These are phyloP conservation scores for Debaryomyces psychrophilus DNA, from an alignment of 1,139 yeast genomes.

Conservation along the genomic window DNA sequence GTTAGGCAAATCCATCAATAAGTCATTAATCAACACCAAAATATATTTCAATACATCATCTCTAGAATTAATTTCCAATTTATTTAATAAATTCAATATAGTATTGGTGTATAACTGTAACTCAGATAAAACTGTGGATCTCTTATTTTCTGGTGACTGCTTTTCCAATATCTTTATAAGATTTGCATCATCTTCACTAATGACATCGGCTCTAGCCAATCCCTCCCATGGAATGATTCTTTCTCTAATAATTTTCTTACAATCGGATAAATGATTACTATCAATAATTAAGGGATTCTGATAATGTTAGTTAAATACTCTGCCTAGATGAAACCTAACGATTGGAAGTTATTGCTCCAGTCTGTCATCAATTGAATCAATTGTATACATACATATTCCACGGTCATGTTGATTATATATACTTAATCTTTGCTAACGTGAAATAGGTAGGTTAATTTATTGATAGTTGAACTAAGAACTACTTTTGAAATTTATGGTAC, in stretches of 20 bases:
- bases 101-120: conserved; percentile 59
- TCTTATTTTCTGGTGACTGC: conserved; percentile 42
- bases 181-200: conserved; percentile 67
- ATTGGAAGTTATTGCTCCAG: not conserved
- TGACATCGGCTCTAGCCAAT: conserved; percentile 71
- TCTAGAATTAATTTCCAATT: conserved; percentile 45
- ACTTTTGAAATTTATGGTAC: conserved; percentile 1
- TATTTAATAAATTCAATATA: conserved; percentile 57
- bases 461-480: conserved; percentile 1
- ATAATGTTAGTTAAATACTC: conserved; percentile 4
- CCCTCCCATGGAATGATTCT: conserved; percentile 95
- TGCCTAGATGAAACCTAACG: no score
- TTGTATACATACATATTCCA: conserved; percentile 22
- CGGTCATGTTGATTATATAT: conserved; percentile 18
- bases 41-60: conserved; percentile 79
- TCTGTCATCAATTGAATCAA: not conserved
- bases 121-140: conserved; percentile 45
- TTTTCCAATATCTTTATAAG: conserved; percentile 68
- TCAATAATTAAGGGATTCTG: conserved; percentile 46
- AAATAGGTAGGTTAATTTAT: not conserved
- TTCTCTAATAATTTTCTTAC: conserved; percentile 72
- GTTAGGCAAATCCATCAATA: conserved; percentile 48
- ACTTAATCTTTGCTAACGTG: not conserved
- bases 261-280: conserved; percentile 72
- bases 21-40: conserved; percentile 68